These are phyloP conservation scores for Trematosphaeria pertusa DNA, from an alignment of 2,329 filamentous ascomycete species.

Conservation along the genomic window DNA sequence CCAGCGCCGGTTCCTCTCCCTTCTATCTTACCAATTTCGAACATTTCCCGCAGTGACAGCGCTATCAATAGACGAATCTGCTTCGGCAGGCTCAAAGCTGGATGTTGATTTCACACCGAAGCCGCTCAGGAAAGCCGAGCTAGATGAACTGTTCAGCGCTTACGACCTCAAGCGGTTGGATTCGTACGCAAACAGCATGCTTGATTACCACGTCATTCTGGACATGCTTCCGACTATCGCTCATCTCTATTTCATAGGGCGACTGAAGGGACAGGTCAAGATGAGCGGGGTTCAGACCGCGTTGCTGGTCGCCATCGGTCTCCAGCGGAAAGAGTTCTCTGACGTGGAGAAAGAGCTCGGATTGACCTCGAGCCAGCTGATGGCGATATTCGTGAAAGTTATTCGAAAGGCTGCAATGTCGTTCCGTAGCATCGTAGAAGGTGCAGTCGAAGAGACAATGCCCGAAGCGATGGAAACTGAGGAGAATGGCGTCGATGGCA, in stretches of 20 bases:
- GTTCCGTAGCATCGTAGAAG: slow-evolving; percentile 77
- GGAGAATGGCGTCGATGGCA: slow-evolving; percentile 63
- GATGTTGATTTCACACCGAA: slow-evolving; percentile 60
- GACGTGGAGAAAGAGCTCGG: slow-evolving; percentile 79
- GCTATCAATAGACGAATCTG: slow-evolving; percentile 86
- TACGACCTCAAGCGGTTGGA: slow-evolving; percentile 96
- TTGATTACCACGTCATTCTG: slow-evolving; percentile 96
- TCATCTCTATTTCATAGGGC: slow-evolving; percentile 82
- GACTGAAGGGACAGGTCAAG: slow-evolving; percentile 70
- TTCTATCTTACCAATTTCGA: slow-evolving; percentile 93
- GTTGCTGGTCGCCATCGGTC: slow-evolving; percentile 83
- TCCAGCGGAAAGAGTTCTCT: slow-evolving; percentile 89
- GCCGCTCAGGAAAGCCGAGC: slow-evolving; percentile 73
- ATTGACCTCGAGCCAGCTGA: slow-evolving; percentile 76
- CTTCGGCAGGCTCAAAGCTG: slow-evolving; percentile 73
- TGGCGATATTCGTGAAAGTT: slow-evolving; percentile 98
- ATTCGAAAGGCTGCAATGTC: slow-evolving; percentile 83
- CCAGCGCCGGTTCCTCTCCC: slow-evolving; percentile 87
- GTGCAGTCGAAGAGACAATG: slow-evolving; percentile 62
- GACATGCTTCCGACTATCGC: slow-evolving; percentile 88
- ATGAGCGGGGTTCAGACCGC: slow-evolving; percentile 84
- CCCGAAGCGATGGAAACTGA: slow-evolving; percentile 53
- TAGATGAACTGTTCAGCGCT: slow-evolving; percentile 81
- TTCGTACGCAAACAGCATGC: slow-evolving; percentile 94
- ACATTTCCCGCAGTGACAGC: slow-evolving; percentile 79